Conservation (phyloP, 2,329 filamentous ascomycete genomes). For the Ploettnerulaceae sp. region DNA sequence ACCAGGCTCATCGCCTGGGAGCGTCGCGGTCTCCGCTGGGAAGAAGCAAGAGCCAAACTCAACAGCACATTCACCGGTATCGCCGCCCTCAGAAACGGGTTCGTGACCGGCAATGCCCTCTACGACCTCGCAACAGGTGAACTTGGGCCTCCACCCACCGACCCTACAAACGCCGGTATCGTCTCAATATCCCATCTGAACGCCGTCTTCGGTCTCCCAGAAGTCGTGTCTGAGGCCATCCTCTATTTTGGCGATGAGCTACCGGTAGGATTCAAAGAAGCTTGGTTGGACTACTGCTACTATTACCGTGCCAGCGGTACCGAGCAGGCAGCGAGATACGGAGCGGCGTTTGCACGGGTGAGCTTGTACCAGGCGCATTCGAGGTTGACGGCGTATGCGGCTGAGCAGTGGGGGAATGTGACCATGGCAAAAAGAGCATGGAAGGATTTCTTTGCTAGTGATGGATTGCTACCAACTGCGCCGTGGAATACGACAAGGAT, state of each 20-base stretch:
- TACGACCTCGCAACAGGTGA: conserved; percentile 47
- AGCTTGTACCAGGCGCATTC: conserved; percentile 53
- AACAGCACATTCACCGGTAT: conserved; percentile 46
- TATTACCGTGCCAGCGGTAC: conserved; percentile 47
- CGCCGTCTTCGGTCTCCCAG: conserved; percentile 53
- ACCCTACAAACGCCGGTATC: conserved; percentile 47
- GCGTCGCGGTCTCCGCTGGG: conserved; percentile 47
- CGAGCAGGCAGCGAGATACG: conserved; percentile 51
- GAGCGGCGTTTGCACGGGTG: conserved; percentile 42
- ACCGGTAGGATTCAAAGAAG: conserved; percentile 46
- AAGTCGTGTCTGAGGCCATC: conserved; percentile 52
- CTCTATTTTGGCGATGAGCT: conserved; percentile 44
- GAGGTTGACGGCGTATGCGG: conserved; percentile 51
- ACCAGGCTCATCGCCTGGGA: conserved; percentile 58
- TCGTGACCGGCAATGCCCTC: conserved; percentile 50
- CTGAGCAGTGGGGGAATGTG: conserved; percentile 40
- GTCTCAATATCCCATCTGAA: conserved; percentile 52
- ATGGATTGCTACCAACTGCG: conserved; percentile 39
- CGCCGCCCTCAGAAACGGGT: conserved; percentile 51
- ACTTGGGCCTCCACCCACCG: conserved; percentile 47
- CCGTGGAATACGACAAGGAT: conserved; percentile 39
- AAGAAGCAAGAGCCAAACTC: conserved; percentile 48
- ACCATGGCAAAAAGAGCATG: conserved; percentile 48
- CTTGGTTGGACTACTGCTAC: conserved; percentile 56
- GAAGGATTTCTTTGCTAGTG: conserved; percentile 47